These are phyloP conservation scores for Inonotus obliquus DNA, from an alignment of 1,284 basidiomycete genomes.

Conservation along the genomic window DNA sequence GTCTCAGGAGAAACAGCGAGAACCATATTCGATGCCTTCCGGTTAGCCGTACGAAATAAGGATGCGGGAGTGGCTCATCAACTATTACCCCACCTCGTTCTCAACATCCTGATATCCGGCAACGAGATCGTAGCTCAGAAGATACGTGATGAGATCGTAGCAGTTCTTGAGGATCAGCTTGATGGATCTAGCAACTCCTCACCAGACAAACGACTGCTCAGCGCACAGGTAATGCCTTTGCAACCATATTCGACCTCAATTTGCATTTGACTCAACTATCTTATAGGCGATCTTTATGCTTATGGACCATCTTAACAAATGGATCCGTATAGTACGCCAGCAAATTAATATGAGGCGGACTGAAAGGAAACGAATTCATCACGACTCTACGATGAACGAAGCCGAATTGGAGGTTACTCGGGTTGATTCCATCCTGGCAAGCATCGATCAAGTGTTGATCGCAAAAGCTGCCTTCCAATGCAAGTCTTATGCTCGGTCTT, in stretches of 20 bases:
- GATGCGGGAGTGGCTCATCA: constrained; percentile 91
- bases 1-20: constrained; percentile 53
- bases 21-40: constrained; percentile 78
- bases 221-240: constrained; percentile 69
- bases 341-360: constrained; percentile 46
- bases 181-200: constrained; percentile 51
- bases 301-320: constrained; percentile 93
- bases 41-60: constrained; percentile 76
- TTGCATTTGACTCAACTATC: background rate
- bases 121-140: constrained; percentile 53
- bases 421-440: constrained; percentile 77
- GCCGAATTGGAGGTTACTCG: constrained; percentile 56
- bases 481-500: constrained; percentile 88
- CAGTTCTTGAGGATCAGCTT: constrained; percentile 87
- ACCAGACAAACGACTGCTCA: constrained; percentile 76
- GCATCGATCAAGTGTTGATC: constrained; percentile 86
- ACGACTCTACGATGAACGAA: constrained; percentile 31
- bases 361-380: constrained; percentile 45
- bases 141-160: constrained; percentile 75
- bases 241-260: too few relatives aligned
- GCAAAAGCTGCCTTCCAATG: constrained; percentile 93
- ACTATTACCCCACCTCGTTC: constrained; percentile 87
- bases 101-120: constrained; percentile 84
- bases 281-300: constrained; percentile 85
- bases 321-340: constrained; percentile 71